A percentile compares a stretch with the other conserved stretches of the same genome.
Evolutionary conservation across 495 filamentous ascomycete species (phyloP).

Genomic region (Penicillium bialowiezense): DNA sequence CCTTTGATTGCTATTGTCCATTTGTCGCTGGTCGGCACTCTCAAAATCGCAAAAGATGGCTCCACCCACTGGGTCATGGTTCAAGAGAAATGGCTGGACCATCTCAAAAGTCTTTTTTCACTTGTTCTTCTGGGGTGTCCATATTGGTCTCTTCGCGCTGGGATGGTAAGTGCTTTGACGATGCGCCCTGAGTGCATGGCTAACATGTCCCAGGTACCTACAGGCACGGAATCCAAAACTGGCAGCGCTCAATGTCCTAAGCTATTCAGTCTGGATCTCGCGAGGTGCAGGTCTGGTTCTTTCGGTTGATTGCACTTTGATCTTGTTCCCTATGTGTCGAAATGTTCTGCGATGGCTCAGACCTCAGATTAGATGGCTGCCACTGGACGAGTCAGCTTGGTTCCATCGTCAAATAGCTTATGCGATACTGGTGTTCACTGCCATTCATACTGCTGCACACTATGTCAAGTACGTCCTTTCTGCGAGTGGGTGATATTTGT

Average conservation of each 20-base stretch:
- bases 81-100: constrained; percentile 57
- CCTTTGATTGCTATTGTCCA: constrained; percentile 12
- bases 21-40: constrained; percentile 24
- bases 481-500: background rate
- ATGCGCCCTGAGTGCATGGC: constrained; percentile 19
- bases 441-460: constrained; percentile 73
- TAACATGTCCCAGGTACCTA: constrained; percentile 53
- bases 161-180: constrained; percentile 69
- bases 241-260: constrained; percentile 73
- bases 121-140: constrained; percentile 77
- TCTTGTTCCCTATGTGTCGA: constrained; percentile 91
- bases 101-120: constrained; percentile 74
- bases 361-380: constrained; percentile 83
- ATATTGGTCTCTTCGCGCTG: constrained; percentile 75
- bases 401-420: constrained; percentile 97
- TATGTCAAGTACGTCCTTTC: constrained; percentile 81
- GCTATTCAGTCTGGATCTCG: constrained; percentile 92
- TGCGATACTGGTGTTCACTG: constrained; percentile 75
- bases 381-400: constrained; percentile 93
- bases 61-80: constrained; percentile 15
- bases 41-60: constrained; percentile 8
- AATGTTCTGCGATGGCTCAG: constrained; percentile 80
- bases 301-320: constrained; percentile 79
- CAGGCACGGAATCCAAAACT: constrained; percentile 66
- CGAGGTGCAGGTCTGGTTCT: constrained; percentile 85